Percentiles rank a stretch among this genome's conserved stretches.
phyloP scores from a whole-genome alignment of 768 basidiomycete species.

The Piloderma croceum region DNA sequence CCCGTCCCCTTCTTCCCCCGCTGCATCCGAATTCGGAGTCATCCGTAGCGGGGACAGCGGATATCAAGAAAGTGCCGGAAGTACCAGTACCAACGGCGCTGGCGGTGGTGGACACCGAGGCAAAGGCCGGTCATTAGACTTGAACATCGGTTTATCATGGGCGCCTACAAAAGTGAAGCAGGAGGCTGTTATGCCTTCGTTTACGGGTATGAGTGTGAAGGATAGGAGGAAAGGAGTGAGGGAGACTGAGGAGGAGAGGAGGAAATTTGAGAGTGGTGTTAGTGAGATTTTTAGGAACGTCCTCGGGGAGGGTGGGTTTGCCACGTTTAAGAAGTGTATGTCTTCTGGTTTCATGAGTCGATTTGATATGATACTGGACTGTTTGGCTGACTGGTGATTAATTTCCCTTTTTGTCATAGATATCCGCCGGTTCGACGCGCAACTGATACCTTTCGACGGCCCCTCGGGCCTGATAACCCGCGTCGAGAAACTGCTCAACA shows the following conservation, averaged over 20 bases:
- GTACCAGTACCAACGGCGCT: constrained; percentile 7
- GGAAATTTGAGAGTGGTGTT: constrained; percentile 26
- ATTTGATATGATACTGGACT: constrained; percentile 6
- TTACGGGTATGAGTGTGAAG: not conserved
- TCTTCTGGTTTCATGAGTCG: constrained; percentile 10
- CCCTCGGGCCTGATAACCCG: constrained; percentile 62
- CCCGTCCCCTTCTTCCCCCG: constrained; percentile 39
- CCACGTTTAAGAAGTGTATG: constrained; percentile 60
- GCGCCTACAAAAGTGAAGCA: constrained; percentile 64
- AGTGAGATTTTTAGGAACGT: constrained; percentile 33
- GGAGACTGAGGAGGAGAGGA: not conserved
- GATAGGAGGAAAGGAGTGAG: constrained; percentile 12
- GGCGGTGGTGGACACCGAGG: constrained; percentile 39
- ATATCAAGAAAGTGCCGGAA: constrained; percentile 6
- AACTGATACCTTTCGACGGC: constrained; percentile 71
- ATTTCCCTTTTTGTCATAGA: constrained; percentile 35
- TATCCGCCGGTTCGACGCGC: constrained; percentile 69
- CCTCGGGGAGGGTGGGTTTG: constrained; percentile 31
- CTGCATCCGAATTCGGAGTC: constrained; percentile 14
- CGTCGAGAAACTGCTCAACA: constrained; percentile 54
- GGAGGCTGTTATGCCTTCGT: constrained; percentile 41
- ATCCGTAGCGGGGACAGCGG: constrained; percentile 1
- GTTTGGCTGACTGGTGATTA: constrained; percentile 3
- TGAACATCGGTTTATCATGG: constrained; percentile 67
- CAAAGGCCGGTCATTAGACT: constrained; percentile 68